Base-by-base conservation (phyloP, 1,284 basidiomycete genomes). In the Ustilago bromivora region DNA sequence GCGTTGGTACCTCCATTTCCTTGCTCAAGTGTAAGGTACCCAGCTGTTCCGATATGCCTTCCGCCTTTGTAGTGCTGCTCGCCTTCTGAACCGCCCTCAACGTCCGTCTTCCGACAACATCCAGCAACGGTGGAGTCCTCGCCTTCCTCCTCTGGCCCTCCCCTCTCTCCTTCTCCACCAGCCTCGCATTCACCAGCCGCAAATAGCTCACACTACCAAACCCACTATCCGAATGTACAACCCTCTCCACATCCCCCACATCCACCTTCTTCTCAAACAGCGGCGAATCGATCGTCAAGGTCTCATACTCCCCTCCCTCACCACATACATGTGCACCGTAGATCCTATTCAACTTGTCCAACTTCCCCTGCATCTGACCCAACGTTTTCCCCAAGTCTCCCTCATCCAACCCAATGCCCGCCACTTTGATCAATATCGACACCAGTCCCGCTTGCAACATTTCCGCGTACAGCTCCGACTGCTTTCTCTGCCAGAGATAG, bases 261-360 rank as follows among this genome's bases (percentile, higher is more conserved):
- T 88, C 85, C 49, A 99, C 92, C 12, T 90, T 89, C 55, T 89
- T 89, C 78, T 93, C 93, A 89, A 97, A 99, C 23, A 98, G 84
- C 0, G 96, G 94, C 70, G 92, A 93, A 81, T 98, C 94, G 23
- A 96, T 88, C 1, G 96, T 97, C 64, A 98, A 88, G 0, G 93
- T 94, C 86, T 99, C 97, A 86, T 98, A 99, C 88, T 99, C 97
- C 2, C 97, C 97, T 3, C 97, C 97, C 87, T 99, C 97, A 4
- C 97, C 97, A 74, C 96, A 98, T 1, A 97, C 90, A 86, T 99
- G 97, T 0, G 93, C 92, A 0, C 95, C 95, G 82, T 96, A 99
- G 51, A 91, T 87, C 4, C 87, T 82, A 85, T 96, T 93, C 76
- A 99, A 89, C 71, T 90, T 91, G 6, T 89, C 82, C 12, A 99